Evolutionary conservation across 805 yeast species (phyloP).

Genomic region (Saturnispora diversa): DNA sequence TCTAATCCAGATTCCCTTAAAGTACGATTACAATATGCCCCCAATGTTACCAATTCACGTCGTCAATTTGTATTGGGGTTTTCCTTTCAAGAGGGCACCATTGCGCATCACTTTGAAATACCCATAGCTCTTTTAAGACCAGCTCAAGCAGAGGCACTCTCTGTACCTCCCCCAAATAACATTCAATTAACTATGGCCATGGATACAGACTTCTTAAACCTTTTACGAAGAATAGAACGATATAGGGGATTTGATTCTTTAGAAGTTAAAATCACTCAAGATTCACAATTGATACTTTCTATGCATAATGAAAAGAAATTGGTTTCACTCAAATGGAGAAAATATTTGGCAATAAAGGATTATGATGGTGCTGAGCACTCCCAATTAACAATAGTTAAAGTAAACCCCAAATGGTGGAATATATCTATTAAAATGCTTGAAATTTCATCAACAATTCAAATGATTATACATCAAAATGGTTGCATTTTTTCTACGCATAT

Average conservation of each 20-base stretch:
- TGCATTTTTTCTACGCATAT: slow-evolving; percentile 60
- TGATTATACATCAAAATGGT: slow-evolving; percentile 43
- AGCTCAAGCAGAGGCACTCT: slow-evolving; percentile 34
- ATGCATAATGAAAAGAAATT: slow-evolving; percentile 48
- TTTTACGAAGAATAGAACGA: slow-evolving; percentile 58
- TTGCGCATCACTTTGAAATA: slow-evolving; percentile 60
- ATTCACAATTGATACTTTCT: slow-evolving; percentile 44
- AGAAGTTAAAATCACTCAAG: slow-evolving; percentile 40
- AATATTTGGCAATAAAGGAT: slow-evolving; percentile 20
- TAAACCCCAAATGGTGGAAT: slow-evolving; percentile 60
- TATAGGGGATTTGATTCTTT: slow-evolving; percentile 47
- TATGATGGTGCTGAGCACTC: slow-evolving; percentile 17
- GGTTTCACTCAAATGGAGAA: slow-evolving; percentile 55
- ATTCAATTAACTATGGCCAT: neutral
- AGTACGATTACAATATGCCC: slow-evolving; percentile 4
- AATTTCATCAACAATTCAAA: slow-evolving; percentile 50
- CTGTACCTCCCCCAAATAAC: neutral
- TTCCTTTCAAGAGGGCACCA: slow-evolving; percentile 12
- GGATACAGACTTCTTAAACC: slow-evolving; percentile 30
- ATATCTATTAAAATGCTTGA: slow-evolving; percentile 54
- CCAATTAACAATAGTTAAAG: slow-evolving; percentile 24
- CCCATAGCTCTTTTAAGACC: slow-evolving; percentile 59
- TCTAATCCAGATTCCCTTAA: too few species aligned
- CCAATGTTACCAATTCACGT: too few species aligned
- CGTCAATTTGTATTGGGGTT: slow-evolving; percentile 3